A percentile compares a stretch with the other conserved stretches of the same genome.
phyloP scores from a whole-genome alignment of 805 yeast genomes.

The Pichia insulana region DNA sequence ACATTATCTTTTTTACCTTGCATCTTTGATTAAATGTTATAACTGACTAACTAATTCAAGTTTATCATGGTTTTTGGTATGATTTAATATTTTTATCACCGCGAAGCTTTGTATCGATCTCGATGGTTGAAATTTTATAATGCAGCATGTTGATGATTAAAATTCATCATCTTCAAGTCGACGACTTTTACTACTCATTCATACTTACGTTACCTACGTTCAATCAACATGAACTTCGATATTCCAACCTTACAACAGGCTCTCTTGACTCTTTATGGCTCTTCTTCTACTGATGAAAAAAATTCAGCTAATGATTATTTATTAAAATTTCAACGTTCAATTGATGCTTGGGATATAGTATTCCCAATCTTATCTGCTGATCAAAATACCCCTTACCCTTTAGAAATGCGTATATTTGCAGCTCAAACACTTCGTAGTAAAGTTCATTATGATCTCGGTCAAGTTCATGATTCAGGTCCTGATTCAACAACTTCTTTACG shows the following conservation, averaged over 20 bases:
- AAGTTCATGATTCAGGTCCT: conserved; percentile 40
- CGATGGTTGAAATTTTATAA: too few relatives aligned
- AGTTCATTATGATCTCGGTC: conserved; percentile 75
- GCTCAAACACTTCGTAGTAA: conserved; percentile 87
- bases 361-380: conserved; percentile 39
- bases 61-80: too few relatives aligned
- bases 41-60: too few relatives aligned
- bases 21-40: not conserved
- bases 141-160: too few relatives aligned
- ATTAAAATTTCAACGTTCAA: conserved; percentile 76
- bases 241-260: conserved; percentile 32
- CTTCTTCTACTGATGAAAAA: conserved; percentile 29
- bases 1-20: conserved; percentile 47
- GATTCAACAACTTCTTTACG: too few relatives aligned
- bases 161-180: too few relatives aligned
- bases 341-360: conserved; percentile 70
- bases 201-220: too few relatives aligned
- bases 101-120: too few relatives aligned
- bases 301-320: conserved; percentile 45
- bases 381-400: conserved; percentile 20
- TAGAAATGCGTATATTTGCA: conserved; percentile 69
- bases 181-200: too few relatives aligned
- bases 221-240: not conserved
- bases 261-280: conserved; percentile 35
- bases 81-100: too few relatives aligned